Percentiles rank a stretch among this genome's conserved stretches.
Conservation (phyloP, 169 alveolate species). For the Plasmodium coatneyi region DNA sequence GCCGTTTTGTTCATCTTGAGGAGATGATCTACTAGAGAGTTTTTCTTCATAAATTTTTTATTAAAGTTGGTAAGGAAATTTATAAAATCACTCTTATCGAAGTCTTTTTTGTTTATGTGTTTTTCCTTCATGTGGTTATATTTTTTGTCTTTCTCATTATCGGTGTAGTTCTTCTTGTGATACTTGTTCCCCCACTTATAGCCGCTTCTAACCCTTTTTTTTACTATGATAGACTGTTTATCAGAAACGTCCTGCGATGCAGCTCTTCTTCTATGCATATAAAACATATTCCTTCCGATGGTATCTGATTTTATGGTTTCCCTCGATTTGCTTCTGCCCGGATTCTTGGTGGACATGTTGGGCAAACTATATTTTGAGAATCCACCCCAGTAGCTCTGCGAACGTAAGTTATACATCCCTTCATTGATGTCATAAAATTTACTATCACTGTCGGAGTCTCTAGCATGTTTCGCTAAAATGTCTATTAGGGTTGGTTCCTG, state of each 20-base stretch:
- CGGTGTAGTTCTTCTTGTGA: conserved; percentile 67
- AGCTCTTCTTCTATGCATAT: conserved; percentile 64
- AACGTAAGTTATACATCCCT: conserved; percentile 11
- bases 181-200: conserved; percentile 50
- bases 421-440: conserved; percentile 31
- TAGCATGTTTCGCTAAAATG: conserved; percentile 73
- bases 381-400: conserved; percentile 36
- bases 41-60: conserved; percentile 69
- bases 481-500: conserved; percentile 49
- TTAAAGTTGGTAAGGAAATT: conserved; percentile 49
- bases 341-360: not conserved
- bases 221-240: conserved; percentile 28
- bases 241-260: conserved; percentile 66
- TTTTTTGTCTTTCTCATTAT: conserved; percentile 66
- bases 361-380: conserved; percentile 32
- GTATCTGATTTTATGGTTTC: conserved; percentile 20
- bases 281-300: conserved; percentile 13
- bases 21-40: conserved; percentile 36
- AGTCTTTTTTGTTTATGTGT: conserved; percentile 27
- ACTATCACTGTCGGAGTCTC: conserved; percentile 45
- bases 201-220: conserved; percentile 33
- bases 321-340: not conserved
- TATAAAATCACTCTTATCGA: conserved; percentile 48
- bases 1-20: conserved; percentile 23
- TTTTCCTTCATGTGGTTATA: conserved; percentile 15